These are phyloP conservation scores for Xanthoconium purpureum DNA, from an alignment of 768 basidiomycete genomes.

Conservation along the genomic window DNA sequence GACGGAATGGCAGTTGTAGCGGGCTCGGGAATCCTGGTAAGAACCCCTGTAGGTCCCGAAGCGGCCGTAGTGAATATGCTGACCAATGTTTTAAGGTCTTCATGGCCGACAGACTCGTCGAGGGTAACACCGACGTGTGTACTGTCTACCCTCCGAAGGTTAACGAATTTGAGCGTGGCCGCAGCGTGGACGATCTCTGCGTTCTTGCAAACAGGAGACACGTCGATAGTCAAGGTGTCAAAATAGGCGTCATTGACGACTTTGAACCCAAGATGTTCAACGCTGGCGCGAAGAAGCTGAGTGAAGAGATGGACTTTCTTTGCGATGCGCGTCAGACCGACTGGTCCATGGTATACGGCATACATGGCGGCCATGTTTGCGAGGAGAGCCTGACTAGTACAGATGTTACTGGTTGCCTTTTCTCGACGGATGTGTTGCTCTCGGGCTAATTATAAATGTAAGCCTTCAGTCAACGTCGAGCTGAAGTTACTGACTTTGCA, in stretches of 20 bases:
- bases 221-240: constrained; percentile 84
- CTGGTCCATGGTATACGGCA: constrained; percentile 93
- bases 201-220: constrained; percentile 53
- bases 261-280: constrained; percentile 73
- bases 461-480: constrained; percentile 6
- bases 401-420: constrained; percentile 98
- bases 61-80: constrained; percentile 77
- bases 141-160: constrained; percentile 76
- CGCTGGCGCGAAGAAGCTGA: constrained; percentile 62
- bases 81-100: constrained; percentile 72
- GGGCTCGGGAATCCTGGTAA: constrained; percentile 48
- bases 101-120: constrained; percentile 82
- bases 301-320: constrained; percentile 88
- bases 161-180: constrained; percentile 67
- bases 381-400: constrained; percentile 94
- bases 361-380: constrained; percentile 99
- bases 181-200: constrained; percentile 65
- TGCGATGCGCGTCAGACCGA: constrained; percentile 80
- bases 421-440: constrained; percentile 97
- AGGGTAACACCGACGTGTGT: constrained; percentile 82
- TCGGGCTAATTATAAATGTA: constrained; percentile 53
- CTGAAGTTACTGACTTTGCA: constrained; percentile 72
- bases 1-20: constrained; percentile 46
- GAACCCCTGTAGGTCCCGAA: constrained; percentile 43
- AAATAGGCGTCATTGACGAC: constrained; percentile 76